These are phyloP conservation scores for Metschnikowia shivogae DNA, from an alignment of 805 yeast species.

Conservation along the genomic window DNA sequence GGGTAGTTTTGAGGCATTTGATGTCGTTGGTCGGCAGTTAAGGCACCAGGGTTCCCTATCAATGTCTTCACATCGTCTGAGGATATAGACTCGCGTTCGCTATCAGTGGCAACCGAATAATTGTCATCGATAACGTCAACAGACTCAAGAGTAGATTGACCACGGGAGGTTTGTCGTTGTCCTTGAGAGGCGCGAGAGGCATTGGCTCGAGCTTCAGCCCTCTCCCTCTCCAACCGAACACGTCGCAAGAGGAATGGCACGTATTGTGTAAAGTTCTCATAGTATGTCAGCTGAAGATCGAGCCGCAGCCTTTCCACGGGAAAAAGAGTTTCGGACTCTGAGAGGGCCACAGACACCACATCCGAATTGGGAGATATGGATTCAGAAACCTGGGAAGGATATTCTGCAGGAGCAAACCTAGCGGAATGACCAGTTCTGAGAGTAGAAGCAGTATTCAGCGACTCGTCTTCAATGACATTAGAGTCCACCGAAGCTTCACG, in stretches of 20 bases:
- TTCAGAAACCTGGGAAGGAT: neutral
- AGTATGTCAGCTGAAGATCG: constrained; percentile 34
- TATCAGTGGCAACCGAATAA: constrained; percentile 1
- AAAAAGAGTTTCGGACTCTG: constrained; percentile 36
- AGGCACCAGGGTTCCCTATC: neutral
- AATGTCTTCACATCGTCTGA: constrained; percentile 3
- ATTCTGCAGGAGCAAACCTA: neutral
- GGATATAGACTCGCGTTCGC: constrained; percentile 2
- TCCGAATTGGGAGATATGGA: neutral
- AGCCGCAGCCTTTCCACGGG: constrained; percentile 21
- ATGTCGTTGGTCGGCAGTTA: neutral
- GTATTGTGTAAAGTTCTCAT: constrained; percentile 36
- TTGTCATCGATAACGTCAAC: neutral
- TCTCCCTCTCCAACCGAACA: constrained; percentile 18
- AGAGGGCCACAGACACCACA: constrained; percentile 23
- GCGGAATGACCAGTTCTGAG: neutral
- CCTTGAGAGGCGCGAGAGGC: neutral
- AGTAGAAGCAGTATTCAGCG: too few species aligned
- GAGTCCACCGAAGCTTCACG: neutral
- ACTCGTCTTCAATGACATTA: neutral
- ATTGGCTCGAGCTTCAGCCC: neutral
- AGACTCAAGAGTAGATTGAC: neutral
- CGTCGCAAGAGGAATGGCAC: constrained; percentile 36
- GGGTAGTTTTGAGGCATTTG: neutral
- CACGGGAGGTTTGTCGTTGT: neutral